Base-by-base conservation (phyloP, 202 grass and related monocot genomes). In the Carex arenaria region DNA sequence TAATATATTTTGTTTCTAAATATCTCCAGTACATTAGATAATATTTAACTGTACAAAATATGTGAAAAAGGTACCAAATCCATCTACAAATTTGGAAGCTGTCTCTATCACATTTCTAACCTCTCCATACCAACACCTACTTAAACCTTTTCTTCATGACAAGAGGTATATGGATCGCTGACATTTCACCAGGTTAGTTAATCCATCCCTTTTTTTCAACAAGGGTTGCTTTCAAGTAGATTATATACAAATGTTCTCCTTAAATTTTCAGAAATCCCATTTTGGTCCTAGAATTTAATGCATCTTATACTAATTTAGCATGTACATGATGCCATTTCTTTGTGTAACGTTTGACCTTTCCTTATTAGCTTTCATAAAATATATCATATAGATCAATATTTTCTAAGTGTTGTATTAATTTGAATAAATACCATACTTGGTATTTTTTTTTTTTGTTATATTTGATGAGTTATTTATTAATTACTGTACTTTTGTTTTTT, bases 81-180 rank as follows among this genome's bases (percentile, higher is more conserved):
- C 40, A 49, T 51, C 12, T 53, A 85, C 84, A 67, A 80, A 55
- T 85, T 67, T 38, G 59, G 78, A 85, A 91, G 64, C 74, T 51
- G 81, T 91, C 84, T 32, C 61, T 61, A 93, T 91, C 91, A 86
- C 67, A 51, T 69, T 86, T 90, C 82, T 45, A 84, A 91, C 86
- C 71, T 83, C 81, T 88, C 82, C 71, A 84, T 80, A 80, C 84
- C 87, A 61, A 76, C 73, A 89, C 88, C 93, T 89, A 88, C 89
- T 89, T 73, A 54, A 86, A 80, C 72, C 54, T 66, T 69, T 60
- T 26, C 67, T 72, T 79, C 68, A 75, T 75, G 47, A 55, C 71
- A 75, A 74, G 10, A 31, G 45, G 45, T 31, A 54, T 51, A 19
- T 47, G 10, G 20, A 28, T 56, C 0, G 47, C 36, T 80, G 9